Evolutionary conservation across 768 basidiomycete species (phyloP).

Genomic region (Rhizopogon sp.): DNA sequence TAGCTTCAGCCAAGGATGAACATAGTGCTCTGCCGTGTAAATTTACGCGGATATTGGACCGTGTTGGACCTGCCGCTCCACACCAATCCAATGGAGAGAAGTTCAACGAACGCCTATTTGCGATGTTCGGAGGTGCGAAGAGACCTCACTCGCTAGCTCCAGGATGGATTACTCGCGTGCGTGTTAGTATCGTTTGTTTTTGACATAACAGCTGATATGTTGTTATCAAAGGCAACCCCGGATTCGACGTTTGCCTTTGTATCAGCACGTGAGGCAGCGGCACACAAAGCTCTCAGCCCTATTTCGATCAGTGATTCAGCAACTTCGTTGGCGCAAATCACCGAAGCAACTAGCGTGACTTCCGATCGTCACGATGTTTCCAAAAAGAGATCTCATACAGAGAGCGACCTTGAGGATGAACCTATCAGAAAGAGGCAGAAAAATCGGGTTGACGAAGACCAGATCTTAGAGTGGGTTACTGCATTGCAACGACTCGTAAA

Average conservation of each 20-base stretch:
- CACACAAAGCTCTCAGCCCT: neutral
- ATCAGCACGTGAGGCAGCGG: neutral
- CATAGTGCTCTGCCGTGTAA: neutral
- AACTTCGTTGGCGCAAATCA: neutral
- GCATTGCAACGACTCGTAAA: conserved; percentile 27
- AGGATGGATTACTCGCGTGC: neutral
- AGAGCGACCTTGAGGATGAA: neutral
- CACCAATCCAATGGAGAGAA: neutral
- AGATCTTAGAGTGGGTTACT: conserved; percentile 13
- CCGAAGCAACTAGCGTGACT: neutral
- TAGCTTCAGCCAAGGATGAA: neutral
- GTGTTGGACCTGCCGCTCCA: too few species aligned
- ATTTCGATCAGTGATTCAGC: neutral
- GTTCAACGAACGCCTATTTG: neutral
- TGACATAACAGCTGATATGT: neutral
- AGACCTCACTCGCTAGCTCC: neutral
- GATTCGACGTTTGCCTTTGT: neutral
- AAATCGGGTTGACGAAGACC: conserved; percentile 1
- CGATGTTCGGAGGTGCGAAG: neutral
- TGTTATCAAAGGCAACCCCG: neutral
- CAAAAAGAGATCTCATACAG: neutral
- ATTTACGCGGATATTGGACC: neutral
- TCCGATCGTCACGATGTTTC: neutral
- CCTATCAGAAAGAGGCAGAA: neutral
- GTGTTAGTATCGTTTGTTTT: neutral